Conservation (phyloP, 768 basidiomycete species). For the Russula sp. region DNA sequence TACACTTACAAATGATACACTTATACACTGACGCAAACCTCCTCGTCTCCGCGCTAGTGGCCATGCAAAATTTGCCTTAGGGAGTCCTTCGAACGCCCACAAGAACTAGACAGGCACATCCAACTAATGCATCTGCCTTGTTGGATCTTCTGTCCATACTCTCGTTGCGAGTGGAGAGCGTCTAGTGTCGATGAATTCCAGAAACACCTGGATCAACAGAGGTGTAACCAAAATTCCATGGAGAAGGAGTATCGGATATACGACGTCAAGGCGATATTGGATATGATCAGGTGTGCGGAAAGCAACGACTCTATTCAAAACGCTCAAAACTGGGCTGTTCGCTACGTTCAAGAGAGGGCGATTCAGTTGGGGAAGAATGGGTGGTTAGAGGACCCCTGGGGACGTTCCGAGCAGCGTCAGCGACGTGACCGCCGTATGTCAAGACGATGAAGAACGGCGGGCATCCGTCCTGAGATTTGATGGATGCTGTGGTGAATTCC, state of each 20-base stretch:
- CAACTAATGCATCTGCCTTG: not conserved
- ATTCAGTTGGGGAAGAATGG: not conserved
- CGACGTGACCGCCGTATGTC: not conserved
- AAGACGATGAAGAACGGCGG: not conserved
- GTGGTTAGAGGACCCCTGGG: not conserved
- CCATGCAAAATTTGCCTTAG: not conserved
- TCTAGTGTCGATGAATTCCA: not conserved
- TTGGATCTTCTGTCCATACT: not conserved
- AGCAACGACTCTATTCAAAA: not conserved
- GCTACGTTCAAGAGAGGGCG: not conserved
- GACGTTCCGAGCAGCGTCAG: not conserved
- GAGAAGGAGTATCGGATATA: not conserved
- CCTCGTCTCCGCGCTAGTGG: not conserved
- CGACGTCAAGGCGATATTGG: not conserved
- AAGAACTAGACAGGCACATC: slow-evolving; percentile 2
- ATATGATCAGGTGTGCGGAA: not conserved
- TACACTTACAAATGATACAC: not conserved
- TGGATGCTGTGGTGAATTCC: not conserved
- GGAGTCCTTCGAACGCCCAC: not conserved
- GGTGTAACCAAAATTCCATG: not conserved
- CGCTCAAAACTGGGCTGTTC: not conserved
- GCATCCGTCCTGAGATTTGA: too few species aligned
- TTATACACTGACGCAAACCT: not conserved
- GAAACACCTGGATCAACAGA: not conserved
- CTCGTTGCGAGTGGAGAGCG: slow-evolving; percentile 1